A percentile compares a stretch with the other conserved stretches of the same genome.
Conservation (phyloP, 768 basidiomycete species). For the Tephrocybe sp. region DNA sequence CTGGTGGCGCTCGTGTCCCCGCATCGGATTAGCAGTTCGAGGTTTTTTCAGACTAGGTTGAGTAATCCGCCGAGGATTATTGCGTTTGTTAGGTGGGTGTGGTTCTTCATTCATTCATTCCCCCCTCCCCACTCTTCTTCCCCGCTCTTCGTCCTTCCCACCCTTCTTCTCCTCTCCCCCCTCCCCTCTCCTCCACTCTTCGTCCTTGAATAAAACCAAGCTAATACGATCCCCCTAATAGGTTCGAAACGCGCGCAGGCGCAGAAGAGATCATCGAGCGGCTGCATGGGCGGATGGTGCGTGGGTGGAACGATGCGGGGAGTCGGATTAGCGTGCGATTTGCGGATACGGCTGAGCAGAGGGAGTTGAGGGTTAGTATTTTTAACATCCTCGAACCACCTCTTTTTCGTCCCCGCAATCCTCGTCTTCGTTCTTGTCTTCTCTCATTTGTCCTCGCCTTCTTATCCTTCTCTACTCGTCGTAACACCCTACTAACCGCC, state of each 20-base stretch:
- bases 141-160: slow-evolving; percentile 5
- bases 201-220: background rate
- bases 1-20: slow-evolving; percentile 68
- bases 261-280: slow-evolving; percentile 79
- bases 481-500: too few species aligned
- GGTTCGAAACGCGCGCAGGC: slow-evolving; percentile 68
- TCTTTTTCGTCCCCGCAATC: background rate
- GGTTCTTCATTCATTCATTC: background rate
- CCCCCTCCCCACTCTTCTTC: background rate
- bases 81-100: slow-evolving; percentile 72
- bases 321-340: slow-evolving; percentile 80
- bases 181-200: background rate
- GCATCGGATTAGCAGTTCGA: slow-evolving; percentile 69
- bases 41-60: slow-evolving; percentile 79
- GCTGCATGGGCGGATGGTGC: slow-evolving; percentile 77
- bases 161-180: too few species aligned
- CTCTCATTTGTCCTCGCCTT: background rate
- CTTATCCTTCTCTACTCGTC: background rate
- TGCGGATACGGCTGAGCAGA: slow-evolving; percentile 75
- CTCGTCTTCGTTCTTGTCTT: background rate
- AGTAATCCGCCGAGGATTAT: slow-evolving; percentile 79
- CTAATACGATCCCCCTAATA: too few species aligned
- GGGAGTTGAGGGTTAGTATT: slow-evolving; percentile 66
- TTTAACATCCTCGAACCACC: background rate
- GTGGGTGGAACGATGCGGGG: slow-evolving; percentile 76